A percentile compares a stretch with the other conserved stretches of the same genome.
These are phyloP conservation scores for Sideroxylon spinosum DNA, from an alignment of 179 eudicot species.

Conservation along the genomic window DNA sequence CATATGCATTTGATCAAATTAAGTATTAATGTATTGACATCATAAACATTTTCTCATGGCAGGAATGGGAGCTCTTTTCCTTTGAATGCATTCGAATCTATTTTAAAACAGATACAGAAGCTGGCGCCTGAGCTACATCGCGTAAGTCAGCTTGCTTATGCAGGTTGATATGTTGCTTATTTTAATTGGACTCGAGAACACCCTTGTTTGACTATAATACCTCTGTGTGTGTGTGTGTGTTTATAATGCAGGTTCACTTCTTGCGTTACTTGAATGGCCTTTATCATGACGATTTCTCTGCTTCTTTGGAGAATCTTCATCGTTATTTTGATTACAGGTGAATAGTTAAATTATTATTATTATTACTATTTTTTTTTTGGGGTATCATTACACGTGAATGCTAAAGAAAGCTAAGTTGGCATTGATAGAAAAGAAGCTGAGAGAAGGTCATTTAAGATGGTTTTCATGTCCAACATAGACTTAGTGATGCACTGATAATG, in stretches of 20 bases:
- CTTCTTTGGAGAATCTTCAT: constrained; percentile 92
- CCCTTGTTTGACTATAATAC: neutral
- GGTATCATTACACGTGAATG: neutral
- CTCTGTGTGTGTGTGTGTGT: too few relatives aligned
- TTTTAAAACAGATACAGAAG: constrained; percentile 69
- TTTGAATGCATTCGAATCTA: constrained; percentile 60
- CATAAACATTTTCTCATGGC: constrained; percentile 14
- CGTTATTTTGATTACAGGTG: constrained; percentile 97
- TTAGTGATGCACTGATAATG: too few relatives aligned
- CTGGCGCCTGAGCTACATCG: constrained; percentile 92
- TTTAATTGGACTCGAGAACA: neutral
- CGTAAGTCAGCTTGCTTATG: constrained; percentile 41
- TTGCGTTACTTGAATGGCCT: constrained; percentile 86
- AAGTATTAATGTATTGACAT: neutral
- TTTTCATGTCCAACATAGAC: too few relatives aligned
- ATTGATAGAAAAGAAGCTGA: too few relatives aligned
- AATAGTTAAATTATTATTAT: neutral
- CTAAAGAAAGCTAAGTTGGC: too few relatives aligned
- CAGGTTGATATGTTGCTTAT: neutral
- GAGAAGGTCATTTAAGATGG: too few relatives aligned
- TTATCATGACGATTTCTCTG: constrained; percentile 84
- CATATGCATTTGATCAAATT: neutral
- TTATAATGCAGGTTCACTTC: constrained; percentile 71
- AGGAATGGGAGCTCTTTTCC: constrained; percentile 86
- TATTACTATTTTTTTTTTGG: neutral